Base-by-base conservation (phyloP, 768 basidiomycete species). In the Auriscalpium vulgare region DNA sequence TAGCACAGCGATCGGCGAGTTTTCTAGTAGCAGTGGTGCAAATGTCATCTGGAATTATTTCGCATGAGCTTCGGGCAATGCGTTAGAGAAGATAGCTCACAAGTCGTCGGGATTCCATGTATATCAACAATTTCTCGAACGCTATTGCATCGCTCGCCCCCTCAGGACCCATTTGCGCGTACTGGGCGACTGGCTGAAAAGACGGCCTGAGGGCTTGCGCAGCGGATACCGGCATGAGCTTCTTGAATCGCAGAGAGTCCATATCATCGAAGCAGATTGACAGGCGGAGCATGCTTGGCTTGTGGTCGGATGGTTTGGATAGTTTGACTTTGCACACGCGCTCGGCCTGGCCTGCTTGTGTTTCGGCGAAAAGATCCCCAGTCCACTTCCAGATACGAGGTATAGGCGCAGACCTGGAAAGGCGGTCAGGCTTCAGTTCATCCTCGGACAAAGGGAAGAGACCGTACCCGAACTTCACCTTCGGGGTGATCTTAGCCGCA, bases 381-480 rank as follows among this genome's bases (percentile, higher is more conserved):
- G 74, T 69, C 87, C 87, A 88, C 59, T 74, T 81, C 80, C 80
- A 88, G 53, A 78, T 78, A 64, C 81, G 82, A 19, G 72, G 72
- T 43, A 82, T 59, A 13, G 57, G 8, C 9, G 35, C 54, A 29
- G 44, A 79, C 59, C 84, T 86, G 54, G 1, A 44, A 51, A 29
- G 29, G 29, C 29, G 29, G 29, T 29, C 29, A 29, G 7, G 29
- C 29, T 29, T 29, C 29, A 5, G 2, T 29, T 29, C 29, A 29
- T 29, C 29, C 29, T 29, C 29, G 29, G 7, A 29, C 7, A 29
- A 29, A 29, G 4, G 4, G 29, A 29, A 5, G 29, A 29, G 29
- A 7, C 29, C 29, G 29, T 29, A 29, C 29, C 29, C 29, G 29
- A 29, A 29, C 29, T 29, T 29, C 29, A 29, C 29, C 29, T 29